Evolutionary conservation across 1,284 basidiomycete genomes (phyloP), one percentile per base, ranked within the genome.

Genomic region (Malassezia dermatis): DNA sequence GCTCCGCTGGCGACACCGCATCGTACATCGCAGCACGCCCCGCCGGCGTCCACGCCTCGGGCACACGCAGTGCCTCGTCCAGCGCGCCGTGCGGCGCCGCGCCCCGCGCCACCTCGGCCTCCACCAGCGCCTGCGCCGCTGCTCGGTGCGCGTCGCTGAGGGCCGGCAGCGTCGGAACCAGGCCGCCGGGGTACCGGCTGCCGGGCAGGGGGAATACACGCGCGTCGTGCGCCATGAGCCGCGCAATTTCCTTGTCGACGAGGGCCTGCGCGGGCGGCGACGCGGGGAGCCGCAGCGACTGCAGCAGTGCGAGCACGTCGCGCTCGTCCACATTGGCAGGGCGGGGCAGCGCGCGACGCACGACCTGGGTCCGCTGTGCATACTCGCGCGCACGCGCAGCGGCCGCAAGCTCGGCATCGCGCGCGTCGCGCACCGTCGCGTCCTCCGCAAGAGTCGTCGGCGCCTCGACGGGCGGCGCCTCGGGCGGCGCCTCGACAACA

Each of bases 161-260:
- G 40, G 83, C 79, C 43, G 82, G 80, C 67, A 96, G 90, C 1
- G 78, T 71, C 11, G 88, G 89, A 15, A 78, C 75, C 0, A 84
- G 83, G 6, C 89, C 89, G 3, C 89, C 83, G 15, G 81, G 79
- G n/a, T 82, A 80, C 5, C 88, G 89, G 2, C 70, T 66, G 31
- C 94, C 93, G 7, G 90, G 88, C 15, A 96, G 78, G 2, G 94
- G 91, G 75, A 93, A 81, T 0, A 83, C 81, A 56, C 94, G 82
- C 5, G 89, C 82, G 75, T 99, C 94, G 75, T 98, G 89, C 57
- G 84, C 81, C 62, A 98, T 77, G 23, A 98, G 80, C 42, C 79
- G 78, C 1, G 82, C 85, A 53, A 95, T 80, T 73, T 99, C 94
- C 21, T 78, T 75, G 66, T 90, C 82, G 64, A 98, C 81, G 31